Base-by-base conservation (phyloP, 768 basidiomycete species). In the Pleurotus platypus region DNA sequence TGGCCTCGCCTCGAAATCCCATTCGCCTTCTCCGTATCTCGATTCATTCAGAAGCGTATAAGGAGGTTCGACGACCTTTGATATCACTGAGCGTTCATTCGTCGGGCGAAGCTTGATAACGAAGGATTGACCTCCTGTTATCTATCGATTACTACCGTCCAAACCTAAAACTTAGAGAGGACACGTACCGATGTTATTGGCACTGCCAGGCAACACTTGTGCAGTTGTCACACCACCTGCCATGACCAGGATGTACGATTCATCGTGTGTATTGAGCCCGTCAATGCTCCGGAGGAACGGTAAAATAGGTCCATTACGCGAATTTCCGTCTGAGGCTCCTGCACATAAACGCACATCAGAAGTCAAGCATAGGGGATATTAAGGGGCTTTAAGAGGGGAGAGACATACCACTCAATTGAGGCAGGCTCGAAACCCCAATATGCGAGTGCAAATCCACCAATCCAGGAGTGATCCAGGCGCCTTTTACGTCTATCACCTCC, bases 61-160 rank as follows among this genome's bases (percentile, higher is more conserved):
- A 0, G 92, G 90, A 0, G 89, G 85, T 50, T 94, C 92, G 13
- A 94, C 74, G 3, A 90, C 75, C 73, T 86, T 81, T 0, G 86
- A 81, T 13, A 80, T 80, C 0, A 86, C 78, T 0, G 87, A 86
- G n/a, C 84, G 78, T 64, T 89, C 89, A 0, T 71, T 62, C 0
- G 90, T 92, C n/a, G 77, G 75, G 22, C 92, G 78, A 3, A 89
- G 67, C 66, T 93, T 93, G 65, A 92, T 89, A 2, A 84, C 73
- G 65, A 89, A 91, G 0, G 88, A 87, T 63, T 90, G 89, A 16
- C 90, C 90, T 45, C 88, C 55, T 56, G 43, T 49, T 18, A 35
- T 35, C 30, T 35, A 11, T 11, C 9, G 2, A 24, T 47, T 20
- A n/a, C 26, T 18, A 56, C 22, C 37, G 6, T 22, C 12, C 16